Evolutionary conservation across 805 yeast species (phyloP).

Genomic region (Lipomyces oligophaga): DNA sequence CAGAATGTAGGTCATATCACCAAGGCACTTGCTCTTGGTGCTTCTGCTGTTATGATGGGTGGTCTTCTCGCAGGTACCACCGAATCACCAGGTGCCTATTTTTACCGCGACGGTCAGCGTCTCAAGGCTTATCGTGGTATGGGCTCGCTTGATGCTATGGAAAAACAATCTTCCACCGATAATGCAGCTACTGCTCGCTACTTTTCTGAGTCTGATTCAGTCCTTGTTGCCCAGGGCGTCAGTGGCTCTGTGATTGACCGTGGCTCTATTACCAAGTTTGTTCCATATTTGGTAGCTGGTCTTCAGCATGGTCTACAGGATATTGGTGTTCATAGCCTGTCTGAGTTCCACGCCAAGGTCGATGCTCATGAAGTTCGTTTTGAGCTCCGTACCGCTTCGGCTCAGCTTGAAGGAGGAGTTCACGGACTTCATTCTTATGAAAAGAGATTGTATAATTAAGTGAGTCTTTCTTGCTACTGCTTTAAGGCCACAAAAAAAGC

Average conservation of each 20-base stretch:
- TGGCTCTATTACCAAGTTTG: slow-evolving; percentile 88
- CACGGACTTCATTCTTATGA: slow-evolving; percentile 95
- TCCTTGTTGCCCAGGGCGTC: slow-evolving; percentile 98
- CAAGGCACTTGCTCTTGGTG: slow-evolving; percentile 94
- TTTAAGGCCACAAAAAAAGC: not conserved
- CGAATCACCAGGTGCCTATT: slow-evolving; percentile 98
- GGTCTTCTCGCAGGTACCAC: slow-evolving; percentile 98
- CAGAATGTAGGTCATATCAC: slow-evolving; percentile 98
- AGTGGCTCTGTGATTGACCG: slow-evolving; percentile 95
- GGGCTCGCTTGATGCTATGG: slow-evolving; percentile 99
- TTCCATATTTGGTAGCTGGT: slow-evolving; percentile 93
- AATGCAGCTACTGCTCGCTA: slow-evolving; percentile 98
- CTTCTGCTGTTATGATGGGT: slow-evolving; percentile 99
- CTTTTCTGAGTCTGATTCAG: slow-evolving; percentile 93
- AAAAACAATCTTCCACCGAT: slow-evolving; percentile 72
- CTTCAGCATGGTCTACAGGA: slow-evolving; percentile 98
- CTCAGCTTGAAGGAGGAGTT: slow-evolving; percentile 98
- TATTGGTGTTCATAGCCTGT: slow-evolving; percentile 75
- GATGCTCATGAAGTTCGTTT: slow-evolving; percentile 74
- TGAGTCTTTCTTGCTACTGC: no score
- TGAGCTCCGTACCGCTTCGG: slow-evolving; percentile 97
- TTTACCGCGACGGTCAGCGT: slow-evolving; percentile 96
- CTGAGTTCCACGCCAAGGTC: slow-evolving; percentile 60
- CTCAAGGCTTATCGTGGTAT: slow-evolving; percentile 97
- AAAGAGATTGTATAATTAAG: slow-evolving; percentile 71